Evolutionary conservation across 768 basidiomycete species (phyloP), one percentile per base, ranked within the genome.

Genomic region (Galerina sulciceps): DNA sequence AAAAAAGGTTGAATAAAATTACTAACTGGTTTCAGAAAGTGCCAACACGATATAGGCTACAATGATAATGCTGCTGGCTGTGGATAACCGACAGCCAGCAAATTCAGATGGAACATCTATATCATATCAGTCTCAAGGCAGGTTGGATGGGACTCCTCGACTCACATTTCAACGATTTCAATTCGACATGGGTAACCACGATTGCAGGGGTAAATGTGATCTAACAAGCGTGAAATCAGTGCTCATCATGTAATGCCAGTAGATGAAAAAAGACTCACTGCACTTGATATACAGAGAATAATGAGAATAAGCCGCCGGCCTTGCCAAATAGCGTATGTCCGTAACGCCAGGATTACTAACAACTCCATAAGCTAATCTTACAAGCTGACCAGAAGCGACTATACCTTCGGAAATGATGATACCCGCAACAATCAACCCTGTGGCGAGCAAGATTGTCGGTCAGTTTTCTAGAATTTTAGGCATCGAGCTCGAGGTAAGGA

Each of bases 321-420:
- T 59, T 75, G 75, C 77, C 76, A 81, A 20, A 81, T 72, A 3
- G 79, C 80, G 53, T 79, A 78, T 9, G 79, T 80, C 5, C 79
- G 77, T 6, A 81, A 58, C 63, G 77, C 71, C 10, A 81, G 69
- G 31, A 80, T 76, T 5, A 65, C 76, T 52, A 22, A 22, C 3
- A 23, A n/a, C 34, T 31, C 31, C 26, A 10, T 34, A 22, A 31
- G 17, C 22, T 38, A 18, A 38, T 18, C 2, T 31, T 41, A 40
- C 11, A 43, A 22, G 31, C 26, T 8, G 31, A 13, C 13, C 2
- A 26, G 14, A n/a, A 51, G 18, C 36, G 43, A 2, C 52, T 65
- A 5, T 17, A 76, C 76, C 63, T 71, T 79, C 77, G 1, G 76
- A 76, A 4, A 76, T 55, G 23, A 77, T 55, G 10, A 76, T 71